phyloP scores from a whole-genome alignment of 2,329 filamentous ascomycete genomes.

The Penicillium sumatraense region DNA sequence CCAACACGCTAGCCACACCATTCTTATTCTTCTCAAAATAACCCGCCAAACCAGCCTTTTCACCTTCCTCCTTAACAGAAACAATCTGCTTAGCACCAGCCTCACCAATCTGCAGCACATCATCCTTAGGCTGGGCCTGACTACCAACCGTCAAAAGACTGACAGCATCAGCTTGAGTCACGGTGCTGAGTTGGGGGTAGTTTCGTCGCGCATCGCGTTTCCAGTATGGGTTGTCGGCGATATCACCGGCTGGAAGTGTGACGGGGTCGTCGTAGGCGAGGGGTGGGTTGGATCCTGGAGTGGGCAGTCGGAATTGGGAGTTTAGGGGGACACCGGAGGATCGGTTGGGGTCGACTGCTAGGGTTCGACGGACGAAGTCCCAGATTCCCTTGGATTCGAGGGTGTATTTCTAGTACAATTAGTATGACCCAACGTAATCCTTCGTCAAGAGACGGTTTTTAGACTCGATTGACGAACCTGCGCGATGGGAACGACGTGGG shows the following conservation, averaged over 20 bases:
- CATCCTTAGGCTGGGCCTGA: slow-evolving; percentile 77
- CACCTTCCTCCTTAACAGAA: slow-evolving; percentile 73
- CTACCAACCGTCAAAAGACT: slow-evolving; percentile 84
- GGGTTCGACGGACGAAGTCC: slow-evolving; percentile 76
- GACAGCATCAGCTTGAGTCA: slow-evolving; percentile 84
- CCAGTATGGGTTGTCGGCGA: slow-evolving; percentile 94
- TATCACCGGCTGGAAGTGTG: slow-evolving; percentile 80
- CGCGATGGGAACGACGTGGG: slow-evolving; percentile 40
- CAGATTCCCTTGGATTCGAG: slow-evolving; percentile 88
- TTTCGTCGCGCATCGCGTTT: slow-evolving; percentile 84
- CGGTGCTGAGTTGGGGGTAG: slow-evolving; percentile 79
- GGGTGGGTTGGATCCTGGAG: slow-evolving; percentile 75
- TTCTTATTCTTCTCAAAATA: slow-evolving; percentile 71
- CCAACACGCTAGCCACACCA: slow-evolving; percentile 64
- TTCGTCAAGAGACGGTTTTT: not conserved
- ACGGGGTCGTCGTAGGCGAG: slow-evolving; percentile 78
- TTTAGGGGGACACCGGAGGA: slow-evolving; percentile 93
- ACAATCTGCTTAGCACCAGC: slow-evolving; percentile 76
- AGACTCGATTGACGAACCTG: slow-evolving; percentile 37
- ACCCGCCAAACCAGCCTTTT: slow-evolving; percentile 71
- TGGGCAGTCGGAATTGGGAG: slow-evolving; percentile 85
- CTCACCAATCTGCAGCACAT: slow-evolving; percentile 73
- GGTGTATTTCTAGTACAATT: slow-evolving; percentile 79
- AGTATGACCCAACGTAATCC: not conserved
- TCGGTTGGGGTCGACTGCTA: slow-evolving; percentile 84